Evolutionary conservation across 768 basidiomycete species (phyloP).

Genomic region (Rhizopogon vulgaris): DNA sequence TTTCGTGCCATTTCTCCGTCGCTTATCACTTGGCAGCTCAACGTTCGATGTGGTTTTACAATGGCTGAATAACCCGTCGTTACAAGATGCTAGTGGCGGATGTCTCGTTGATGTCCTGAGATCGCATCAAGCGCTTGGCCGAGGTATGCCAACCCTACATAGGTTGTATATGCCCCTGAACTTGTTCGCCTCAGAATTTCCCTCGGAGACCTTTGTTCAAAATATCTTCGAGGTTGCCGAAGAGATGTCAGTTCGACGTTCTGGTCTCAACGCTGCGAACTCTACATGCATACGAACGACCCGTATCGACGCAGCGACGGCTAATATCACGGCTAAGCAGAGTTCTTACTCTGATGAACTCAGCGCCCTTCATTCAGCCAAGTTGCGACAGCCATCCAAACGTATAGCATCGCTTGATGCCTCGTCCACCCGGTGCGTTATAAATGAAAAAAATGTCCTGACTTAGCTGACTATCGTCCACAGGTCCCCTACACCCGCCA

Average conservation of each 20-base stretch:
- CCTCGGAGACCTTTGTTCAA: conserved; percentile 39
- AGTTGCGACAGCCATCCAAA: conserved; percentile 39
- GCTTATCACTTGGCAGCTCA: conserved; percentile 11
- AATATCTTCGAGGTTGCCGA: conserved; percentile 40
- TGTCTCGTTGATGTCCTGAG: conserved; percentile 18
- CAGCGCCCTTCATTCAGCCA: conserved; percentile 32
- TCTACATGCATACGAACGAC: conserved; percentile 10
- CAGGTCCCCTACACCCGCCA: conserved; percentile 24
- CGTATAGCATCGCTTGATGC: conserved; percentile 39
- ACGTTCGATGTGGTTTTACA: conserved; percentile 19
- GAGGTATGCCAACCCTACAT: conserved; percentile 12
- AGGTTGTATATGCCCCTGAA: background rate
- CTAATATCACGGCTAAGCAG: conserved; percentile 27
- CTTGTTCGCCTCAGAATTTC: conserved; percentile 21
- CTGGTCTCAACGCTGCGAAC: conserved; percentile 7
- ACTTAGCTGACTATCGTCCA: conserved; percentile 13
- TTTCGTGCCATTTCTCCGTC: background rate
- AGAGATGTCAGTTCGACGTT: conserved; percentile 20
- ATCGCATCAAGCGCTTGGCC: conserved; percentile 20
- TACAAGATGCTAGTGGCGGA: conserved; percentile 7
- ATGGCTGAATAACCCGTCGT: conserved; percentile 20
- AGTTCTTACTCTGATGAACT: conserved; percentile 32
- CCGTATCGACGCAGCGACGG: conserved; percentile 21
- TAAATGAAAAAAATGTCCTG: background rate
- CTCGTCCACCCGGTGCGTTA: conserved; percentile 33